phyloP scores from a whole-genome alignment of 257 asterid species.

The Handroanthus guayacan region DNA sequence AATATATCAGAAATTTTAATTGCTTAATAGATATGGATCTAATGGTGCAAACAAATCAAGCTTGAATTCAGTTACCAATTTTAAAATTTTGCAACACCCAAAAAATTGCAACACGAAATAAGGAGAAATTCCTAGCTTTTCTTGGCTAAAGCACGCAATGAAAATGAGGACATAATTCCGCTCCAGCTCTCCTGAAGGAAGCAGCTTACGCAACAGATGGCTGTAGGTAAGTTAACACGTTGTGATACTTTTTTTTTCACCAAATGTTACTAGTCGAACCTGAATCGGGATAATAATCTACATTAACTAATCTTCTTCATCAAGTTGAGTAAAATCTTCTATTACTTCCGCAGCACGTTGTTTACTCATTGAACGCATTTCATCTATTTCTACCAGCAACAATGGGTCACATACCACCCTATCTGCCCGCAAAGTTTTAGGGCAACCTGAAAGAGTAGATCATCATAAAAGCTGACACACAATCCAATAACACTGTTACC shows the following conservation, averaged over 20 bases:
- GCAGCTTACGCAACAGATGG: neutral
- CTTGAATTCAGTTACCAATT: too few relatives aligned
- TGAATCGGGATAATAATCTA: conserved; percentile 17
- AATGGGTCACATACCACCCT: conserved; percentile 79
- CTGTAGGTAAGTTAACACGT: neutral
- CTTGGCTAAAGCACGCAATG: neutral
- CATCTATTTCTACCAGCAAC: conserved; percentile 75
- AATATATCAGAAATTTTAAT: too few relatives aligned
- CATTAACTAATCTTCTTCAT: conserved; percentile 45
- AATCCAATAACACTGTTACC: neutral
- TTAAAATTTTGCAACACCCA: too few relatives aligned
- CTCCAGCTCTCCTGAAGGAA: neutral
- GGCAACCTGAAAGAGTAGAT: conserved; percentile 70
- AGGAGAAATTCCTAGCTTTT: too few relatives aligned
- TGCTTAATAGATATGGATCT: too few relatives aligned
- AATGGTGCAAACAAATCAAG: too few relatives aligned
- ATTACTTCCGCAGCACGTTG: conserved; percentile 53
- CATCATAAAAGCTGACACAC: conserved; percentile 14
- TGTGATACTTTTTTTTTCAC: neutral
- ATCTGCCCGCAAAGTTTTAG: conserved; percentile 51
- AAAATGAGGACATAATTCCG: neutral
- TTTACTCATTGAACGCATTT: conserved; percentile 62
- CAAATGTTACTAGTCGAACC: neutral
- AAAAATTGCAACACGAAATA: too few relatives aligned
- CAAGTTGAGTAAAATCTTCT: conserved; percentile 81